Base-by-base conservation (phyloP, 331 rosid genomes). In the Quercus phellos region DNA sequence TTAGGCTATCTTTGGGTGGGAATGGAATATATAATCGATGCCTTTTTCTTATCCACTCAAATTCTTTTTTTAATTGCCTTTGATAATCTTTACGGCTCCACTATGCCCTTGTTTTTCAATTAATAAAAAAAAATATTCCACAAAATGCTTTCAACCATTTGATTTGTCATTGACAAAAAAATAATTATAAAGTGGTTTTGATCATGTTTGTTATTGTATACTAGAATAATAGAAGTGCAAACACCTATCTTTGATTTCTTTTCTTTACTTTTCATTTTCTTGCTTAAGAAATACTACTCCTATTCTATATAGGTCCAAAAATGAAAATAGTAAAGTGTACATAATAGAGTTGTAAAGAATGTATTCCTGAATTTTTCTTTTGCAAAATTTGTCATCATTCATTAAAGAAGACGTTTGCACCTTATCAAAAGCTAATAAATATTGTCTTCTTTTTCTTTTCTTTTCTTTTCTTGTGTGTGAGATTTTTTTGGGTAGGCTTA, bases 71-170 rank as follows among this genome's bases (percentile, higher is more conserved):
- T 78, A 64, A 72, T 83, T 83, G 68, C 24, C 38, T 61, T 80
- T 78, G 75, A 79, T 83, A 80, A 87, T 77, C 88, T 84, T 77
- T 75, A 55, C 50, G 70, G 85, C 79, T 89, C 90, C 92, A 85
- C 85, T 82, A 72, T 17, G 35, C 32, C 54, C 78, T 38, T 75
- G 54, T 77, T 83, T 85, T 73, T 76, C 56, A 77, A 74, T 75
- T 78, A 67, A 35, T 6, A 7, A 6, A 35, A 38, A 35, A 34
- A 74, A 63, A 80, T 14, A 80, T 76, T 77, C 90, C 86, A 81
- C 85, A 73, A 69, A 46, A 50, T 46, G 53, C 4, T 46, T 80
- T 74, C 89, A 86, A 79, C 85, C 34, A 13, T 81, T 54, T 84
- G 34, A 76, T 70, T 82, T 60, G 69, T 58, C 73, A 27, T 24